Percentiles rank a stretch among this genome's conserved stretches.
Evolutionary conservation across 78 protist species (phyloP).

Genomic region (Chrysochromulina parva): DNA sequence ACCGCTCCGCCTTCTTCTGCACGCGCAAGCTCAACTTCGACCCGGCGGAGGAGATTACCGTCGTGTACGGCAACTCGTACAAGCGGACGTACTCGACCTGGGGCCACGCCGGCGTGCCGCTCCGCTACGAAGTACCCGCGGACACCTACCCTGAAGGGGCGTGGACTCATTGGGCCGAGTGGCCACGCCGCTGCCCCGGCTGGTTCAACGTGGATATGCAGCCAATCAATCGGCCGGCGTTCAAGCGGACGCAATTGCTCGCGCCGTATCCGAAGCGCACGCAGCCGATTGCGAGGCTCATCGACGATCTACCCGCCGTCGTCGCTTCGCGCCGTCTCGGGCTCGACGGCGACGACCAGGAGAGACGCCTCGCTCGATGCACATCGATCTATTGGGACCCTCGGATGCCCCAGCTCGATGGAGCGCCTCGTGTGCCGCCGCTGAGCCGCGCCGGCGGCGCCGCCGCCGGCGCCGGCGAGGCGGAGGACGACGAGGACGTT

Average conservation of each 20-base stretch:
- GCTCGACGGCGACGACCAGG: neutral
- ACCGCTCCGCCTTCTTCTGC: neutral
- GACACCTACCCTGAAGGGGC: neutral
- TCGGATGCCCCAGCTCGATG: too few relatives aligned
- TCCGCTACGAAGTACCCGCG: neutral
- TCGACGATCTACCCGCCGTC: neutral
- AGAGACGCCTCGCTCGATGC: too few relatives aligned
- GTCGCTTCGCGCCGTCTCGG: neutral
- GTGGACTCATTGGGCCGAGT: neutral
- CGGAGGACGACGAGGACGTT: too few relatives aligned
- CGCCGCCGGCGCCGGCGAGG: too few relatives aligned
- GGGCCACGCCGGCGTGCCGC: neutral
- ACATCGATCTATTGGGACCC: too few relatives aligned
- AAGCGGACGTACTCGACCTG: neutral
- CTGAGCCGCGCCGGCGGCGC: too few relatives aligned
- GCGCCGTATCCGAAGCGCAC: too few relatives aligned
- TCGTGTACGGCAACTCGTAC: neutral
- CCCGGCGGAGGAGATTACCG: neutral
- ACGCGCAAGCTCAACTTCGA: neutral
- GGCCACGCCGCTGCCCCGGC: neutral
- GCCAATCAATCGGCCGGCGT: neutral
- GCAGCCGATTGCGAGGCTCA: neutral
- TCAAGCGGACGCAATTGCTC: neutral
- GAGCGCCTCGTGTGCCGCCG: too few relatives aligned
- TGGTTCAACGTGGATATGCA: neutral